phyloP scores from a whole-genome alignment of 2,329 filamentous ascomycete species.

The Aplosporella prunicola region DNA sequence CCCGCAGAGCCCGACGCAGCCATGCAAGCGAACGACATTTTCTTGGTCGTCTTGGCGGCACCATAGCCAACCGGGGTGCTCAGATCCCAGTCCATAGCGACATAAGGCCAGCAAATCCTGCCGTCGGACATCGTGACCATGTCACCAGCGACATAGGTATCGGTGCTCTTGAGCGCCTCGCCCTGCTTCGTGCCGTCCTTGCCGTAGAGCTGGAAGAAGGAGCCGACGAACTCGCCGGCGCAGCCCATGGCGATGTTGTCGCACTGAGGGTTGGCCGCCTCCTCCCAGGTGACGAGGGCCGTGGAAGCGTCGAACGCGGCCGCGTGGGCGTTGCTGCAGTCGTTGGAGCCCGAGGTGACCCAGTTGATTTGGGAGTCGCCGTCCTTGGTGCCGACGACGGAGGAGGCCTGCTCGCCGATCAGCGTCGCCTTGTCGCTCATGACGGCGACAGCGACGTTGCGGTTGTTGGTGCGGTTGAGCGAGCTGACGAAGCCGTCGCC shows the following conservation, averaged over 20 bases:
- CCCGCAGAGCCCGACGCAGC: conserved; percentile 15
- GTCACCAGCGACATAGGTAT: conserved; percentile 53
- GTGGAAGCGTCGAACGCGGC: conserved; percentile 44
- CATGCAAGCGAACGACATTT: conserved; percentile 48
- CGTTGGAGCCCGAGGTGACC: conserved; percentile 41
- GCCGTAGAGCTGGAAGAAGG: conserved; percentile 50
- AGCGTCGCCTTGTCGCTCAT: conserved; percentile 51
- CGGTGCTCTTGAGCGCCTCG: conserved; percentile 38
- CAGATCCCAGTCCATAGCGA: conserved; percentile 46
- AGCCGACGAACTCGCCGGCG: conserved; percentile 48
- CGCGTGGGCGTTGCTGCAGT: conserved; percentile 51
- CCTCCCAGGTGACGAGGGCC: conserved; percentile 52
- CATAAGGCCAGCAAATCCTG: conserved; percentile 53
- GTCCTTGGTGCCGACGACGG: conserved; percentile 41
- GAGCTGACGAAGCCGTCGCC: conserved; percentile 46
- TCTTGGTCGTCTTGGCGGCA: conserved; percentile 19
- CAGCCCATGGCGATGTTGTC: conserved; percentile 51
- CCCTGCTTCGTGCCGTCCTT: conserved; percentile 44
- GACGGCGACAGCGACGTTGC: conserved; percentile 50
- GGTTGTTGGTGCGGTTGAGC: conserved; percentile 46
- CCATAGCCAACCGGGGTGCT: conserved; percentile 23
- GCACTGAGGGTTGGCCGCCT: conserved; percentile 48
- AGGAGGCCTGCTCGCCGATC: conserved; percentile 44
- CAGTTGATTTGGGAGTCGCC: conserved; percentile 53
- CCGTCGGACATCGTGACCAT: conserved; percentile 52